These are phyloP conservation scores for Brasenia schreberi DNA, from an alignment of 164 flowering plant species.

Conservation along the genomic window DNA sequence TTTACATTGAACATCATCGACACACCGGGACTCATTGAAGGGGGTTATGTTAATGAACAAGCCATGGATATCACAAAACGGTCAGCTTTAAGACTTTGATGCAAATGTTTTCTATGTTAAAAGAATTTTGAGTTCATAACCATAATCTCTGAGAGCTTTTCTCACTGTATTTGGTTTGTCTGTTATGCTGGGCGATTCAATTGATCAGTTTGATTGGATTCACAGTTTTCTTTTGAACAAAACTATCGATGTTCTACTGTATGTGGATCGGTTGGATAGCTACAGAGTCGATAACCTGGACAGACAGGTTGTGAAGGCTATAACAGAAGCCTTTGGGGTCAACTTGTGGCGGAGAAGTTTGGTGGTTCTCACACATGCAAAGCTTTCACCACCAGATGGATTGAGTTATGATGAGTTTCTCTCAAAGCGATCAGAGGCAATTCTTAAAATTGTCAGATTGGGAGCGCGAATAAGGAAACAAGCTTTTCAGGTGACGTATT, in stretches of 20 bases:
- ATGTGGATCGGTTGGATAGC: slow-evolving; percentile 89
- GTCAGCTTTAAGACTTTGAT: slow-evolving; percentile 13
- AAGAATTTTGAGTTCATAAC: neutral
- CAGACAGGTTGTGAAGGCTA: slow-evolving; percentile 68
- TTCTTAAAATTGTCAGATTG: slow-evolving; percentile 48
- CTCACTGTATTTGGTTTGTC: no score
- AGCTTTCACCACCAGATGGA: slow-evolving; percentile 90
- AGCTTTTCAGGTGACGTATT: slow-evolving; percentile 27
- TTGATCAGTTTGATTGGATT: neutral
- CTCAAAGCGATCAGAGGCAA: slow-evolving; percentile 67
- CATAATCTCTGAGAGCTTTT: no score
- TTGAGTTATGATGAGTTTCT: slow-evolving; percentile 65
- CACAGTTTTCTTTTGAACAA: slow-evolving; percentile 82
- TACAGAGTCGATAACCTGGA: slow-evolving; percentile 95
- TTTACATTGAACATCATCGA: slow-evolving; percentile 77
- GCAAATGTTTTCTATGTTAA: neutral
- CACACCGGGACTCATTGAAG: slow-evolving; percentile 95
- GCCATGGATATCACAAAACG: slow-evolving; percentile 76
- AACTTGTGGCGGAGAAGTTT: slow-evolving; percentile 70
- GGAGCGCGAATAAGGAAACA: slow-evolving; percentile 53
- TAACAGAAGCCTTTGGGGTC: slow-evolving; percentile 82
- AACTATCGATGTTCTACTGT: slow-evolving; percentile 81
- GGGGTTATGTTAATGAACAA: slow-evolving; percentile 77
- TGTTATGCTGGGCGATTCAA: no score
- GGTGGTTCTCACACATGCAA: slow-evolving; percentile 92